A percentile compares a stretch with the other conserved stretches of the same genome.
These are phyloP conservation scores for Globisporangium cederbergense DNA, from an alignment of 352 stramenopile genomes.

Conservation along the genomic window DNA sequence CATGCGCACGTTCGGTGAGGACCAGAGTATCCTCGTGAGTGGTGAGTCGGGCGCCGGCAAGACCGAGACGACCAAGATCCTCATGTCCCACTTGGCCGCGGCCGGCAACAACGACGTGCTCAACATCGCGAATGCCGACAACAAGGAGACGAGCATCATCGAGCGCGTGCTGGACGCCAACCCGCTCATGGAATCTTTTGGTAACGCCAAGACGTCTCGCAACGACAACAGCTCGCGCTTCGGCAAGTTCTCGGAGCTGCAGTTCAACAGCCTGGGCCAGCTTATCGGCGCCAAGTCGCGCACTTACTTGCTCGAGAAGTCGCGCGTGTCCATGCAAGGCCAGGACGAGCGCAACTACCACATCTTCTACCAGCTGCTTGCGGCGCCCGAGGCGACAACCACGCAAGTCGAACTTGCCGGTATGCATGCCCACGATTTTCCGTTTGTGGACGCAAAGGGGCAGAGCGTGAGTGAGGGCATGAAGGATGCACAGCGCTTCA, in stretches of 20 bases:
- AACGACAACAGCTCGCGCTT: conserved; percentile 97
- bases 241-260: conserved; percentile 95
- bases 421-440: conserved; percentile 76
- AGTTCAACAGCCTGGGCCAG: conserved; percentile 89
- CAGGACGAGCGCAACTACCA: conserved; percentile 97
- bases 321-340: conserved; percentile 88
- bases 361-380: conserved; percentile 97
- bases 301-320: conserved; percentile 88
- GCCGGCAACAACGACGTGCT: conserved; percentile 37
- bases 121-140: neutral
- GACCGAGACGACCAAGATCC: conserved; percentile 93
- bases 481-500: conserved; percentile 71
- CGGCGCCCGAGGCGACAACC: conserved; percentile 45
- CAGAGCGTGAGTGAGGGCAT: conserved; percentile 52
- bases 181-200: conserved; percentile 92
- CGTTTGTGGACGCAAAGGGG: conserved; percentile 56
- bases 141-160: conserved; percentile 71
- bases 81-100: conserved; percentile 92
- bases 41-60: conserved; percentile 89
- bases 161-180: conserved; percentile 80
- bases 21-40: conserved; percentile 86
- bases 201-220: conserved; percentile 94
- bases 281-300: conserved; percentile 78
- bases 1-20: conserved; percentile 79
- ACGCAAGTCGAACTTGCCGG: conserved; percentile 68